Base-by-base conservation (phyloP, 192 early-diverging fungal species). In the Bifiguratus adelaidae region DNA sequence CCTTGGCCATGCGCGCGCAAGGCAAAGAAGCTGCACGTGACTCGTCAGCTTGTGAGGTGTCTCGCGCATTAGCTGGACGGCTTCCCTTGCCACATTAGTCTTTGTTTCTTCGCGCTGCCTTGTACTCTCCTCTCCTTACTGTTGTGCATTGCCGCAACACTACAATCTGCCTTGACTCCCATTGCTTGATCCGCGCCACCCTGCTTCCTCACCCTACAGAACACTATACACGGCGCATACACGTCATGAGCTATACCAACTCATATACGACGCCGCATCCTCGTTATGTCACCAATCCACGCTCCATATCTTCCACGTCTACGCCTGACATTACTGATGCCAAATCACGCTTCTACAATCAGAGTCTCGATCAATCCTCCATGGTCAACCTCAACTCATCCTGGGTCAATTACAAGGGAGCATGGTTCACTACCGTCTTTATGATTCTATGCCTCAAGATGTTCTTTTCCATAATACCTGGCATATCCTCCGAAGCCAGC, bases 401-500 rank as follows among this genome's bases (percentile, higher is more conserved):
- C 16, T 78, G 76, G 76, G 73, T 75, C 20, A 73, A 73, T 49
- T 67, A 65, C 48, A 76, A 76, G 64, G 75, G 77, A 74, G 63
- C 19, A 11, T 0, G 32, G 32, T 68, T 89, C 30, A 86, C 89
- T 30, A 82, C 89, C 62, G 62, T 95, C 13, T 70, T 92, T 56
- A 50, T 92, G n/a, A 80, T 95, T 53, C 63, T 89, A 9, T 62
- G 75, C 18, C 60, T 92, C 34, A 84, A 91, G 58, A 58, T 88
- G 16, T 56, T 85, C 12, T 82, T 92, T 50, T 77, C 82, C 19
- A 76, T 87, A 26, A 78, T 99, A 56, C 95, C 95, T 18, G 88
- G 89, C 52, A 81, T 96, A 26, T 82, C 87, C 12, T 69, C 85
- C 2, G 95, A 99, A 67, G 71, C 86, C 19, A 83, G 91, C 54